Evolutionary conservation across 129 eudicot species (phyloP).

Genomic region (Mikania micrantha): DNA sequence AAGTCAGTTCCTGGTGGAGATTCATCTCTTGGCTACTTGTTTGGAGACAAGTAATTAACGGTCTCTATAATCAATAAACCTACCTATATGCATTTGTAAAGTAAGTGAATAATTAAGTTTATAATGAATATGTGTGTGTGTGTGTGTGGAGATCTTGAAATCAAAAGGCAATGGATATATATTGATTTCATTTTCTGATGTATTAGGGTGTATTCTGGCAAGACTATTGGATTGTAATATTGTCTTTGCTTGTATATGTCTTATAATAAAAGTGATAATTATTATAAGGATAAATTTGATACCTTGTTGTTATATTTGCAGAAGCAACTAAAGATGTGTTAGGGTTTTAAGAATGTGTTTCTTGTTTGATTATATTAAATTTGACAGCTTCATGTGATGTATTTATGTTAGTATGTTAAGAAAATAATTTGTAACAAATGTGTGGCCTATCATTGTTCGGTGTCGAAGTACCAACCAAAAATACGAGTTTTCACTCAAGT

Average conservation of each 20-base stretch:
- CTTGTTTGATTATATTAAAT: background rate
- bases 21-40: slow-evolving; percentile 66
- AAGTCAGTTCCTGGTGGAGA: slow-evolving; percentile 68
- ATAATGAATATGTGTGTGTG: no score
- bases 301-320: background rate
- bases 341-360: slow-evolving; percentile 15
- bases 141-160: slow-evolving; percentile 17
- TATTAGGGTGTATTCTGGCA: no score
- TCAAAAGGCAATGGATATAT: background rate
- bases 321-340: background rate
- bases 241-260: no score
- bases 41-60: slow-evolving; percentile 58
- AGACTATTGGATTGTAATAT: no score
- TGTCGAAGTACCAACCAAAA: no score
- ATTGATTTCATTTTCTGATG: background rate
- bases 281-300: no score
- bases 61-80: background rate
- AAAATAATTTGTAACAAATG: background rate
- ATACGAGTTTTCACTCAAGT: no score
- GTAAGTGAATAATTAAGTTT: no score
- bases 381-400: background rate
- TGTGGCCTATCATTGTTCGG: no score
- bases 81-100: background rate
- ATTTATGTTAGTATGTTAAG: background rate
- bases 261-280: no score